Conservation (phyloP, 2,329 filamentous ascomycete species). For the Xylaria sp. region DNA sequence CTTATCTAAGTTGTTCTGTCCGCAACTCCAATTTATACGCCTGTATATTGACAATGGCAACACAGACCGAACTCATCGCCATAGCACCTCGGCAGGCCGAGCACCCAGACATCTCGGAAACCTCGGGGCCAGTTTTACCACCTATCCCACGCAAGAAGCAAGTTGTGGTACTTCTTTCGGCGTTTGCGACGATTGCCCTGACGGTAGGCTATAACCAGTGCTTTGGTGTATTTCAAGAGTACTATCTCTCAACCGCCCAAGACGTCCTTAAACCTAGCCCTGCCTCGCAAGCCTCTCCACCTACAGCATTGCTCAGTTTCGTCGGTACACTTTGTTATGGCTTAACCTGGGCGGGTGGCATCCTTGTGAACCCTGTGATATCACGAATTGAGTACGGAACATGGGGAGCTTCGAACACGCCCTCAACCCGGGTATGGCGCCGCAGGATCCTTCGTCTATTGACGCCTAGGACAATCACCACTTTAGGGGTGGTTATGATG, state of each 20-base stretch:
- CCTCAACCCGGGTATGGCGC: conserved; percentile 39
- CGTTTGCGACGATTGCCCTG: conserved; percentile 57
- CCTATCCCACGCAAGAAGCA: conserved; percentile 55
- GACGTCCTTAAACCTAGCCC: conserved; percentile 51
- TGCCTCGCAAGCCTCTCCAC: conserved; percentile 45
- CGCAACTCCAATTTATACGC: neutral
- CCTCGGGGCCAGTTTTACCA: conserved; percentile 32
- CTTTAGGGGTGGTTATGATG: conserved; percentile 54
- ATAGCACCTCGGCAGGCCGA: conserved; percentile 27
- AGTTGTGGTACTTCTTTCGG: conserved; percentile 54
- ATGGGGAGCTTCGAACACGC: conserved; percentile 38
- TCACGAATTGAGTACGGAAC: conserved; percentile 52
- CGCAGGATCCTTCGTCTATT: conserved; percentile 42
- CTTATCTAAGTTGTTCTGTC: neutral
- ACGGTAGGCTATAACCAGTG: conserved; percentile 61
- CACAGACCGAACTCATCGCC: conserved; percentile 31
- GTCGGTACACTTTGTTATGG: conserved; percentile 60
- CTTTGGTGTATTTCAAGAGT: conserved; percentile 61
- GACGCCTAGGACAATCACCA: conserved; percentile 52
- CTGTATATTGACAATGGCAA: conserved; percentile 26
- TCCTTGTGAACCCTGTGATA: conserved; percentile 59
- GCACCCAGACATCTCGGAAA: conserved; percentile 14
- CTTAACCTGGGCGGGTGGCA: conserved; percentile 61
- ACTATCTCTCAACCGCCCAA: conserved; percentile 56
- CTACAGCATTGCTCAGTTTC: conserved; percentile 58